These are phyloP conservation scores for Podaxis pistillaris DNA, from an alignment of 768 basidiomycete species.

Conservation along the genomic window DNA sequence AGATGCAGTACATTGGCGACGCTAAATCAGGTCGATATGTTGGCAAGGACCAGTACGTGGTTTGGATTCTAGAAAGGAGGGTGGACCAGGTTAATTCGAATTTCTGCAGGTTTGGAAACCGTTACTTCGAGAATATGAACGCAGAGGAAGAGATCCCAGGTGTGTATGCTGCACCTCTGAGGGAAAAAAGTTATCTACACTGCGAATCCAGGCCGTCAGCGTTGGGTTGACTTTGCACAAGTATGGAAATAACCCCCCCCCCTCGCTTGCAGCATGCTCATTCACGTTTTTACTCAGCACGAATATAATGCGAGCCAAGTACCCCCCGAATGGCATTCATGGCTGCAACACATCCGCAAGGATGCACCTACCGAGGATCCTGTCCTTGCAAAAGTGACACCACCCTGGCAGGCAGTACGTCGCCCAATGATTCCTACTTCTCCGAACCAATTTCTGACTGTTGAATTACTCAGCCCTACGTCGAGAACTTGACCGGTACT, in stretches of 20 bases:
- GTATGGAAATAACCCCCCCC: conserved; percentile 34
- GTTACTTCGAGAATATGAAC: conserved; percentile 91
- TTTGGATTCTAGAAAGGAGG: conserved; percentile 3
- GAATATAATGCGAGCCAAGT: conserved; percentile 92
- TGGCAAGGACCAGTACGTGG: conserved; percentile 80
- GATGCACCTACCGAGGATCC: conserved; percentile 76
- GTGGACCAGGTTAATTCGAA: conserved; percentile 9
- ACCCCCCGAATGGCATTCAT: conserved; percentile 96
- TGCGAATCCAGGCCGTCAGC: conserved; percentile 69
- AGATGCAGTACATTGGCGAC: conserved; percentile 92
- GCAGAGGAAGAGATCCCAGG: conserved; percentile 87
- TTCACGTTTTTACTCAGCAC: conserved; percentile 44
- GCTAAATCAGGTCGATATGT: conserved; percentile 80
- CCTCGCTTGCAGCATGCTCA: neutral
- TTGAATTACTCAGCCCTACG: conserved; percentile 57
- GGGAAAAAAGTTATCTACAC: conserved; percentile 1
- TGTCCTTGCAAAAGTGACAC: conserved; percentile 64
- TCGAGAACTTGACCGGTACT: conserved; percentile 91
- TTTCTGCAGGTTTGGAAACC: conserved; percentile 81
- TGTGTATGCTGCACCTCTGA: conserved; percentile 29
- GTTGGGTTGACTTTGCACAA: conserved; percentile 95
- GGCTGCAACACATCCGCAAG: conserved; percentile 88
- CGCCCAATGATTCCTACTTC: neutral
- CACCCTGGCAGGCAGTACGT: conserved; percentile 83
- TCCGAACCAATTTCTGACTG: conserved; percentile 5